phyloP scores from a whole-genome alignment of 139 green algal species.

The Chlamydomonas incerta region DNA sequence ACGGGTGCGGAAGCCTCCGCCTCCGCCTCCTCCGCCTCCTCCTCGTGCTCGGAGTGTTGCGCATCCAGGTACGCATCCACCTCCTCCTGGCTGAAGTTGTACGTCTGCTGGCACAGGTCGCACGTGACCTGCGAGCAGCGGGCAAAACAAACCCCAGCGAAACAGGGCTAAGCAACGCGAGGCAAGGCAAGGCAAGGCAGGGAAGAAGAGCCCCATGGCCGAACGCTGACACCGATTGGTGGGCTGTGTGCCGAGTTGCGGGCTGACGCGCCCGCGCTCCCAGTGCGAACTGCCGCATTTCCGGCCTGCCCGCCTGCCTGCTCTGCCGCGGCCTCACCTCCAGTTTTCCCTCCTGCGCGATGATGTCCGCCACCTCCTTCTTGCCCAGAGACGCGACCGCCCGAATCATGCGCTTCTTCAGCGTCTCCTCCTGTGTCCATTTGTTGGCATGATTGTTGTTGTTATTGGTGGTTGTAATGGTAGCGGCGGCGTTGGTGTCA shows the following conservation, averaged over 20 bases:
- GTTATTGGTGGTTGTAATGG: too few species aligned
- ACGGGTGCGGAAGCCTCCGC: neutral
- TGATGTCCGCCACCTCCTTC: constrained; percentile 74
- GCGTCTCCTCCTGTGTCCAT: constrained; percentile 10
- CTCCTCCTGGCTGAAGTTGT: constrained; percentile 59
- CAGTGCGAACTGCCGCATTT: neutral
- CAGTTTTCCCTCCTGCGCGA: constrained; percentile 82
- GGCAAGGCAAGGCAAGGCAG: too few species aligned
- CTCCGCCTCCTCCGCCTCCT: neutral
- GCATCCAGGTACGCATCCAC: constrained; percentile 26
- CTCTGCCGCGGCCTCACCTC: constrained; percentile 72
- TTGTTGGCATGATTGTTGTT: too few species aligned
- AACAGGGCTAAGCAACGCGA: too few species aligned
- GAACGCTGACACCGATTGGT: too few species aligned
- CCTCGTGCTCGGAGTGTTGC: neutral
- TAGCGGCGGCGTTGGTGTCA: too few species aligned
- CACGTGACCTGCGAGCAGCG: constrained; percentile 53
- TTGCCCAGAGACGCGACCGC: constrained; percentile 73
- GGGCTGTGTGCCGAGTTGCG: too few species aligned
- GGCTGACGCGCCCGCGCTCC: neutral
- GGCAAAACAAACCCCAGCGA: too few species aligned
- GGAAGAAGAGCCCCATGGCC: too few species aligned
- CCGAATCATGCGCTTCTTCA: constrained; percentile 79
- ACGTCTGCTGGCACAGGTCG: constrained; percentile 77
- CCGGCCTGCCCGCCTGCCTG: too few species aligned